These are phyloP conservation scores for Fraxinus platypoda DNA, from an alignment of 305 asterid genomes.

Conservation along the genomic window DNA sequence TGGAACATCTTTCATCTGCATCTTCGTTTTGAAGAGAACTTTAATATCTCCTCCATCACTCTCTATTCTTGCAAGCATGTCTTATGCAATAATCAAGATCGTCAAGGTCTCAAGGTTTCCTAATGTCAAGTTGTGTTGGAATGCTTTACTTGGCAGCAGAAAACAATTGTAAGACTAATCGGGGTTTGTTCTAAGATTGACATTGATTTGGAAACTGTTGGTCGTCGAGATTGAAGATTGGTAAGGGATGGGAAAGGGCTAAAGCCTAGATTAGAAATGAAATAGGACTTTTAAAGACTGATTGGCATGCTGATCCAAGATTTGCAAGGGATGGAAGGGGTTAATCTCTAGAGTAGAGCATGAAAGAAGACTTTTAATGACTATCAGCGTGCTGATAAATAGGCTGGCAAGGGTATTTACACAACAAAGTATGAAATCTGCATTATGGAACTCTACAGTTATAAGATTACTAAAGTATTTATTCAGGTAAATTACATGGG, in stretches of 20 bases:
- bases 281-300: neutral
- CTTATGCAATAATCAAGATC: neutral
- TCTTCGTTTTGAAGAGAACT: neutral
- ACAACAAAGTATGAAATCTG: neutral
- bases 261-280: neutral
- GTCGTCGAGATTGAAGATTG: neutral
- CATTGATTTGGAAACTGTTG: neutral
- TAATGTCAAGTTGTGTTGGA: neutral
- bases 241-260: neutral
- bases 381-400: neutral
- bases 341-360: neutral
- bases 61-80: neutral
- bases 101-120: neutral
- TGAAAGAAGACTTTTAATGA: neutral
- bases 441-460: neutral
- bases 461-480: neutral
- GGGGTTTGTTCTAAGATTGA: neutral
- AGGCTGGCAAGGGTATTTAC: neutral
- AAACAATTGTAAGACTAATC: neutral
- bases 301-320: neutral
- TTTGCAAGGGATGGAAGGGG: neutral
- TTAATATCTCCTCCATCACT: neutral
- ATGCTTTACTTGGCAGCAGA: neutral
- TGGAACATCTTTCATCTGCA: neutral
- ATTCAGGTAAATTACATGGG: neutral